Percentiles rank a stretch among this genome's conserved stretches.
These are phyloP conservation scores for Capillidium heterosporum DNA, from an alignment of 371 early-diverging fungal species.

Conservation along the genomic window DNA sequence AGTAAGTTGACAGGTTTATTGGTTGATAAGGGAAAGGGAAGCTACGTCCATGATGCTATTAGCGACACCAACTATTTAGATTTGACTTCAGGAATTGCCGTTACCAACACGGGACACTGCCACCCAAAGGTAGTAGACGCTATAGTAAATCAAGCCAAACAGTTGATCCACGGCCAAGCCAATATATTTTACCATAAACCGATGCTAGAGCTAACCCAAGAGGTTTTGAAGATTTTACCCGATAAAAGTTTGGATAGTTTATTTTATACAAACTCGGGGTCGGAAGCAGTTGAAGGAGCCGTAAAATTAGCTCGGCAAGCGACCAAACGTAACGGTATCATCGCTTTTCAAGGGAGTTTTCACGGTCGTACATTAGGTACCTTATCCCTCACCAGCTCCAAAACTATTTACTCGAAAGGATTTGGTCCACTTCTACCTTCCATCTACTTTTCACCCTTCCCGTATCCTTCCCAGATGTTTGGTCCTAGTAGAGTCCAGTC, in stretches of 20 bases:
- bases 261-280: conserved; percentile 35
- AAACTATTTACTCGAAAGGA: conserved; percentile 27
- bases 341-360: conserved; percentile 20
- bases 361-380: conserved; percentile 38
- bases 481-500: conserved; percentile 4
- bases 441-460: conserved; percentile 28
- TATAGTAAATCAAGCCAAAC: conserved; percentile 31
- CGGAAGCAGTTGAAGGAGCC: conserved; percentile 36
- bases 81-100: conserved; percentile 34
- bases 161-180: conserved; percentile 25
- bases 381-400: conserved; percentile 32
- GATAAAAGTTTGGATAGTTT: conserved; percentile 23
- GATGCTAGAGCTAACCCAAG: conserved; percentile 27
- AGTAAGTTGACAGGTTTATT: conserved; percentile 26
- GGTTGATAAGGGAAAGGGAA: conserved; percentile 23
- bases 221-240: conserved; percentile 25
- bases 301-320: conserved; percentile 33
- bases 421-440: conserved; percentile 35
- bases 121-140: conserved; percentile 40
- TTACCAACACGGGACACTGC: conserved; percentile 20
- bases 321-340: conserved; percentile 30
- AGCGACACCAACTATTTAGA: conserved; percentile 33
- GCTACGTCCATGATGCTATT: conserved; percentile 19
- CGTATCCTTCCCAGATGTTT: conserved; percentile 19
- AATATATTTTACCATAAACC: conserved; percentile 32